Evolutionary conservation across 2,329 filamentous ascomycete genomes (phyloP).

Genomic region (Aquanectria penicillioides): DNA sequence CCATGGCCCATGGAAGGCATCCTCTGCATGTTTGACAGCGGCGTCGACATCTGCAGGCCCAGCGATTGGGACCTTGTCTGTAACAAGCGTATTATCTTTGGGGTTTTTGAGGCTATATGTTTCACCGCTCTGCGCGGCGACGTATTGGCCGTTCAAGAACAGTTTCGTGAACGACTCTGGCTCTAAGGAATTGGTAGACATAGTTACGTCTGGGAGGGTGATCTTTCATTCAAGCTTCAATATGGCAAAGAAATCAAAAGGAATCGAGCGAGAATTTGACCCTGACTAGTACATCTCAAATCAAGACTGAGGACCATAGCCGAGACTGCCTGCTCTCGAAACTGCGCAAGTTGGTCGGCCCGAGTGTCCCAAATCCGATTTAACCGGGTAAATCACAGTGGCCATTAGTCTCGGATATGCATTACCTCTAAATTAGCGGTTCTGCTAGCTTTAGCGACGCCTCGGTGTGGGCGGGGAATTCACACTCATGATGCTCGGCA

Average conservation of each 20-base stretch:
- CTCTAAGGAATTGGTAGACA: not conserved
- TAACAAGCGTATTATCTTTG: slow-evolving; percentile 17
- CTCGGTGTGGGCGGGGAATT: no score
- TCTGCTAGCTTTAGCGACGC: no score
- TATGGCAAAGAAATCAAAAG: not conserved
- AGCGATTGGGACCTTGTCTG: slow-evolving; percentile 13
- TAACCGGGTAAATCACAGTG: no score
- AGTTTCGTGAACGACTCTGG: slow-evolving; percentile 7
- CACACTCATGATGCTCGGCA: not conserved
- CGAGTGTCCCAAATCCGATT: no score
- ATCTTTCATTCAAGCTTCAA: not conserved
- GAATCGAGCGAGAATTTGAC: no score
- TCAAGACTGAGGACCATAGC: no score
- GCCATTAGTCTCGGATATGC: no score
- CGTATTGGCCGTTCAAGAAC: slow-evolving; percentile 20
- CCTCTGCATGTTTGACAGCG: slow-evolving; percentile 20
- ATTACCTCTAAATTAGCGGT: no score
- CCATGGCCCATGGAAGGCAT: slow-evolving; percentile 23
- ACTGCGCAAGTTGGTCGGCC: no score
- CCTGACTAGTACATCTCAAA: no score
- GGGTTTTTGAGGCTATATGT: slow-evolving; percentile 20
- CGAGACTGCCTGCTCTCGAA: no score
- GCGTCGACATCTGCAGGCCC: slow-evolving; percentile 13
- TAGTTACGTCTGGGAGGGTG: not conserved
- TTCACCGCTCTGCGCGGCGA: slow-evolving; percentile 6